Base-by-base conservation (phyloP, 2,329 filamentous ascomycete species). In the Cryoendolithus antarcticus region DNA sequence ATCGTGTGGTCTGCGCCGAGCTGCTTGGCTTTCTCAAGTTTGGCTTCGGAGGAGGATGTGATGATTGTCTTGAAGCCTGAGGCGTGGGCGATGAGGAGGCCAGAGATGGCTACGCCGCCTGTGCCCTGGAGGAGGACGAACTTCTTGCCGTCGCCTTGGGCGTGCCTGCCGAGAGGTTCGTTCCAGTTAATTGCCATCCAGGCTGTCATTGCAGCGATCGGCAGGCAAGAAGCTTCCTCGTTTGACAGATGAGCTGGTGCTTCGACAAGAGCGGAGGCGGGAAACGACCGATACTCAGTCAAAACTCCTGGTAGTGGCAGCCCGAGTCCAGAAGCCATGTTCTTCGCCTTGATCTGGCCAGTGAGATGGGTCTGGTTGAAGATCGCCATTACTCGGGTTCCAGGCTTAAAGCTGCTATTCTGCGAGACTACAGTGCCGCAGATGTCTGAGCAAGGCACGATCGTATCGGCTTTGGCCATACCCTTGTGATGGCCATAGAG, bases 381-480 rank as follows among this genome's bases (percentile, higher is more conserved):
- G 37, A 73, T 80, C 12, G 71, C 71, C 40, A 81, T 66, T 30
- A 85, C 79, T n/a, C 77, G 72, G 41, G 81, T 73, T 42, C 79
- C 78, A 10, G 63, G 58, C 39, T 66, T 64, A 62, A 73, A 74
- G 4, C 62, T 60, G 2, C 58, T 54, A n/a, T 64, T 54, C 28
- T 72, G 71, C 24, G 71, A 49, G 2, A 72, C 61, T 34, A 84
- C 63, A 6, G 67, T 66, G 33, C 80, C 80, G 59, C 77, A 80
- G 68, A 80, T 81, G 58, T 85, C 80, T 13, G 77, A 80, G 57
- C 75, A 79, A 1, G 78, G 77, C 1, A 83, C 74, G 9, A 82
- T 50, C 40, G 65, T 43, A 38, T 58, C 38, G 38, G 56, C 45
- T 42, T 61, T 51, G 30, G 55, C 59, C 34, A 75, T 60, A 3